Conservation (phyloP, 768 basidiomycete species). For the Calocera viscosa region DNA sequence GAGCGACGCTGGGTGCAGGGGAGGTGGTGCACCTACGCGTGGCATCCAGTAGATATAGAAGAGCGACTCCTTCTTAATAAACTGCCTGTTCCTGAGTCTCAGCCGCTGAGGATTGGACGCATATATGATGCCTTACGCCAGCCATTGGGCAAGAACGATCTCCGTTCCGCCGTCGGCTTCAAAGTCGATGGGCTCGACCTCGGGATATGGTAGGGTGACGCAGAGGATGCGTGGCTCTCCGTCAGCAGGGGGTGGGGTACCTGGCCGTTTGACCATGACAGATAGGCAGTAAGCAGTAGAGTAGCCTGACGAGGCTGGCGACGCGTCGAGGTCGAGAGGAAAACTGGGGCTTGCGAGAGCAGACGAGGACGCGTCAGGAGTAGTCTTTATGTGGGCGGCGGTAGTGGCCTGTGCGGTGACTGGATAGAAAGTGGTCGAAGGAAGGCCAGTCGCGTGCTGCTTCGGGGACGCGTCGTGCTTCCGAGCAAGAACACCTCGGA, state of each 20-base stretch:
- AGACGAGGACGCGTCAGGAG: neutral
- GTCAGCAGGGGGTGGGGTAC: neutral
- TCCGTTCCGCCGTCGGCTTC: neutral
- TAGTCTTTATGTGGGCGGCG: too few species aligned
- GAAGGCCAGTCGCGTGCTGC: too few species aligned
- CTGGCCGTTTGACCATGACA: neutral
- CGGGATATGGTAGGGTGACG: neutral
- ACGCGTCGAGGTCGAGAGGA: neutral
- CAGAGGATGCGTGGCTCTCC: neutral
- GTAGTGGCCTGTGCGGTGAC: too few species aligned
- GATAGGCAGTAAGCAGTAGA: neutral
- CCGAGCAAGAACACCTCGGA: too few species aligned
- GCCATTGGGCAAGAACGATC: neutral
- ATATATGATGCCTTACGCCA: neutral
- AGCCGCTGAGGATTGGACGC: neutral
- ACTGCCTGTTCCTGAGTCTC: neutral
- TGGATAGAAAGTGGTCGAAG: too few species aligned
- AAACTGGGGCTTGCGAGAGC: neutral
- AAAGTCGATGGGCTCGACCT: slow-evolving; percentile 1
- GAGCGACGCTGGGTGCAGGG: neutral
- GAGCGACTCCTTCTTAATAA: slow-evolving; percentile 7
- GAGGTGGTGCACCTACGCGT: neutral
- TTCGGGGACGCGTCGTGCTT: too few species aligned
- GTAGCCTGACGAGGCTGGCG: neutral
- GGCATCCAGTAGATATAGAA: slow-evolving; percentile 9